A percentile compares a stretch with the other conserved stretches of the same genome.
phyloP scores from a whole-genome alignment of 441 rosid genomes.

The Euphorbia celastroides region DNA sequence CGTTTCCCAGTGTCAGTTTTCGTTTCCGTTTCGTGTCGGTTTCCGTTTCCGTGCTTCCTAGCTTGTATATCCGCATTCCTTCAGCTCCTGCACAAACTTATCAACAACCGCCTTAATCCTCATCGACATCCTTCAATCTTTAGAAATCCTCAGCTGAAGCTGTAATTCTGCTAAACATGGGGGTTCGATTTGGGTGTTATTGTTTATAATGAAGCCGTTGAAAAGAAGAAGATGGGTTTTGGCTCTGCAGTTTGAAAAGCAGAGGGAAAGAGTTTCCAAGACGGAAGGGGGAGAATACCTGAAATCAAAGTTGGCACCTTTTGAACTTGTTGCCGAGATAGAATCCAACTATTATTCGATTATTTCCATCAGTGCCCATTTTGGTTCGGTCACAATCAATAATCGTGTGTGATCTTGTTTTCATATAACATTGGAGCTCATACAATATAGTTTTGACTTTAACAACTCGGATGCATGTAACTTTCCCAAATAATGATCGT shows the following conservation, averaged over 20 bases:
- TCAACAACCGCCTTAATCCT: slow-evolving; percentile 90
- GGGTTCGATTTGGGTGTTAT: neutral
- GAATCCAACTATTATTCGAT: neutral
- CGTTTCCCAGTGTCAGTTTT: too few species aligned
- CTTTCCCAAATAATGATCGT: too few species aligned
- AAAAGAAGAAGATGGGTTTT: neutral
- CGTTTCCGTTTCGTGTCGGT: too few species aligned
- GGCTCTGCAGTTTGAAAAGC: neutral
- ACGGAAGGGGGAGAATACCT: neutral
- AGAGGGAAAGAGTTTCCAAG: neutral
- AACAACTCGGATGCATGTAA: too few species aligned
- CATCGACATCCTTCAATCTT: slow-evolving; percentile 50
- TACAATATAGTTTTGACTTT: too few species aligned
- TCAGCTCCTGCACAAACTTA: slow-evolving; percentile 92
- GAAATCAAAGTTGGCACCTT: neutral
- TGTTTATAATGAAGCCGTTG: neutral
- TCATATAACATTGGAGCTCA: too few species aligned
- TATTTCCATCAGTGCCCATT: neutral
- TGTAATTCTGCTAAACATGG: neutral
- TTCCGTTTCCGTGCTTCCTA: too few species aligned
- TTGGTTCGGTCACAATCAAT: too few species aligned
- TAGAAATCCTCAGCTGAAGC: neutral
- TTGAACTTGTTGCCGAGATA: neutral
- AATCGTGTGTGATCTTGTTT: too few species aligned
- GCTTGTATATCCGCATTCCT: slow-evolving; percentile 95